Evolutionary conservation across 805 yeast species (phyloP).

Genomic region (Candida cerambycidarum): DNA sequence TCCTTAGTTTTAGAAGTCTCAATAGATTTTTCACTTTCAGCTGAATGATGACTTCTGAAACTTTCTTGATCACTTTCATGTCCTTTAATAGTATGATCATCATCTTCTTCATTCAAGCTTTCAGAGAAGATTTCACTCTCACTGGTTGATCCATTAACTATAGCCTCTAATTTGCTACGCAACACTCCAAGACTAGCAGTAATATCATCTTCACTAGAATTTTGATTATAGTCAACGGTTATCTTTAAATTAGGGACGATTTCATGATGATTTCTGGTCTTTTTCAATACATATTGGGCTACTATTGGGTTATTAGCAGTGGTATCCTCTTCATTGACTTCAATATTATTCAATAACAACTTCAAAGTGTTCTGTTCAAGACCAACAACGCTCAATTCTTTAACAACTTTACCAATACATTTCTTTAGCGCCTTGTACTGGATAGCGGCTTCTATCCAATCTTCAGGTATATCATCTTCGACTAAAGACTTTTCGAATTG

Average conservation of each 20-base stretch:
- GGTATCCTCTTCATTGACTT: conserved; percentile 33
- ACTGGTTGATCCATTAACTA: conserved; percentile 12
- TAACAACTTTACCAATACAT: conserved; percentile 61
- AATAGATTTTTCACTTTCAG: not conserved
- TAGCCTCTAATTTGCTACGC: conserved; percentile 12
- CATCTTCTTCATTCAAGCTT: conserved; percentile 1
- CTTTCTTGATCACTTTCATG: conserved; percentile 3
- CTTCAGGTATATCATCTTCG: conserved; percentile 61
- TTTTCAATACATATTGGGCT: conserved; percentile 42
- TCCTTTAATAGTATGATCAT: not conserved
- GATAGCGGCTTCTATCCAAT: conserved; percentile 68
- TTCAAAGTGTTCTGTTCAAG: conserved; percentile 47
- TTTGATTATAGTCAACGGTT: conserved; percentile 27
- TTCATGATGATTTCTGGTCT: conserved; percentile 20
- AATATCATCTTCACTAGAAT: conserved; percentile 32
- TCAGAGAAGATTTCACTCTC: conserved; percentile 12
- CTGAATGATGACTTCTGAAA: not conserved
- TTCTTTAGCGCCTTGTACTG: conserved; percentile 73
- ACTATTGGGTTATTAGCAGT: conserved; percentile 38
- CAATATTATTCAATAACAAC: conserved; percentile 33
- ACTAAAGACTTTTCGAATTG: conserved; percentile 60
- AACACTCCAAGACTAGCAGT: conserved; percentile 11
- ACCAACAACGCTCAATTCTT: conserved; percentile 61
- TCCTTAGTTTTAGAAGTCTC: conserved; percentile 5
- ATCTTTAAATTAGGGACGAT: conserved; percentile 42